Conservation (phyloP, 1,139 yeast genomes). For the Debaryomyces nepalensis region DNA sequence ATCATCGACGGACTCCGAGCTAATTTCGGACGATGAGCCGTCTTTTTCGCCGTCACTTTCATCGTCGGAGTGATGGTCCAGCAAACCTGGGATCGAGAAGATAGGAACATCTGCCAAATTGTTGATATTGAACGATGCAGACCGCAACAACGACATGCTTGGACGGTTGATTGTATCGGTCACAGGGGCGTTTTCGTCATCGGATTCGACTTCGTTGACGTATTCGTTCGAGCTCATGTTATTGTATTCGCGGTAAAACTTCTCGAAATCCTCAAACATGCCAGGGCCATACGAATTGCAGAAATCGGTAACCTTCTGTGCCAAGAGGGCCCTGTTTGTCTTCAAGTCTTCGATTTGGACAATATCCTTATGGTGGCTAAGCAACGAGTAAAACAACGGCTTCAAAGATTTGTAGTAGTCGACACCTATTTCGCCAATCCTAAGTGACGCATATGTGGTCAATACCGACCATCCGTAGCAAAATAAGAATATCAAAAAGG, state of each 20-base stretch:
- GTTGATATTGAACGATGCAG: constrained; percentile 15
- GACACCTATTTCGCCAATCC: constrained; percentile 48
- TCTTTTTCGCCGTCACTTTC: constrained; percentile 8
- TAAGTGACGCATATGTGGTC: constrained; percentile 48
- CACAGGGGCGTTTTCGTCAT: constrained; percentile 11
- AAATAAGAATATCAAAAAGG: constrained; percentile 28
- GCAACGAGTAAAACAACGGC: constrained; percentile 42
- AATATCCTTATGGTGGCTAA: constrained; percentile 46
- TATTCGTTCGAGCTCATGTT: constrained; percentile 16
- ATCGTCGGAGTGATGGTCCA: neutral
- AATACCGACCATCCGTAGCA: constrained; percentile 47
- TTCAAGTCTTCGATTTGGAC: constrained; percentile 57
- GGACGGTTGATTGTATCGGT: constrained; percentile 8
- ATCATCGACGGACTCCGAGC: constrained; percentile 6
- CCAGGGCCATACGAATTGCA: constrained; percentile 79
- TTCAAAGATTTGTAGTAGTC: constrained; percentile 45
- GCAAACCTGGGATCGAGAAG: constrained; percentile 8
- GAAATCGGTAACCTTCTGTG: constrained; percentile 63
- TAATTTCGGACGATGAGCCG: neutral
- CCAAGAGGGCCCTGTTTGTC: constrained; percentile 55
- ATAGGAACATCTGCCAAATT: constrained; percentile 37
- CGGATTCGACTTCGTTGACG: constrained; percentile 15
- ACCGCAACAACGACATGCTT: constrained; percentile 13
- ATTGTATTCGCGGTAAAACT: constrained; percentile 37
- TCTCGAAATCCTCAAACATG: constrained; percentile 67